Base-by-base conservation (phyloP, 2,329 filamentous ascomycete genomes). In the Raffaelea ambrosiae region DNA sequence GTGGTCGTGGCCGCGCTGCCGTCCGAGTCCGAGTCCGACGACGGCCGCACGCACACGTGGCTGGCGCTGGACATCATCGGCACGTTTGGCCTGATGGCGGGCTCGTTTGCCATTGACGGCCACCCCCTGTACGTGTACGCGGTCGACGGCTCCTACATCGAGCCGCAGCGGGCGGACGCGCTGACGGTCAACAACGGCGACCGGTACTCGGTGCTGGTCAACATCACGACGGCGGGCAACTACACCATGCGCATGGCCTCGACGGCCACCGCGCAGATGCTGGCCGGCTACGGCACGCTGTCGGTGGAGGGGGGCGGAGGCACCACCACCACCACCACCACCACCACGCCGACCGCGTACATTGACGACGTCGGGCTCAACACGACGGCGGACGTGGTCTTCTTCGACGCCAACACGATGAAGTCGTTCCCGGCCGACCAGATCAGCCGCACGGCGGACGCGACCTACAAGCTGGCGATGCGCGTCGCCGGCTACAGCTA, bases 201-300 rank as follows among this genome's bases (percentile, higher is more conserved):
- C 51, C 68, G 76, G 5, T 77, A 72, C 55, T 76, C 74, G 0
- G 63, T 79, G 1, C 56, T 79, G 43, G 55, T 77, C 51, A 60
- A 69, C 21, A 62, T 77, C 4, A 60, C 70, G 39, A 66, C 69
- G 38, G 57, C 66, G 1, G 73, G 72, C 1, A 62, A 73, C 49
- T 83, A 77, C 58, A 71, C 70, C 7, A 71, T 82, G 29, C 76
- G 80, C 3, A 64, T 75, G 38, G 70, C 73, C 22, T 70, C 73
- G 16, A 62, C 64, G 14, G 66, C 64, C 26, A 59, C 67, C 3
- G 69, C 73, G 11, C 81, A 84, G 57, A 67, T 81, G 47, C 66
- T 83, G 26, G 67, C 68, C 14, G 77, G 72, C 2, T 67, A 70
- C 18, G 78, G 73, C 1, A 63, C 69, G 9, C 60, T 84, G 36